Base-by-base conservation (phyloP, 2,329 filamentous ascomycete genomes). In the Sporothrix brunneoviolacea region DNA sequence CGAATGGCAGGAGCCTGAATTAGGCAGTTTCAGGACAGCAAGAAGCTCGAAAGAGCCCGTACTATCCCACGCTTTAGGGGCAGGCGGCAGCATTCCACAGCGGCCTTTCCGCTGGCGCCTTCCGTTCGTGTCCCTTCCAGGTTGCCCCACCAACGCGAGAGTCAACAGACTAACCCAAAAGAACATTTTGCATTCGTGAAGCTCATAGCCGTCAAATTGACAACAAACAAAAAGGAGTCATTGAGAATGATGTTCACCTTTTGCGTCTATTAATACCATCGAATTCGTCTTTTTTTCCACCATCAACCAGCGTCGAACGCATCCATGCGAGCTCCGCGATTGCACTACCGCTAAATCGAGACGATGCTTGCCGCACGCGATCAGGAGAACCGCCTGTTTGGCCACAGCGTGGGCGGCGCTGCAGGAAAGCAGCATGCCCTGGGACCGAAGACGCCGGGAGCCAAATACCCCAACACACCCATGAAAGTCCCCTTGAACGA, bases 321-420 rank as follows among this genome's bases (percentile, higher is more conserved):
- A 24, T 24, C 10, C 9, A 19, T 12, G 19, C 37, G 37, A 39
- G 7, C 19, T 28, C 24, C 10, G 24, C 24, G 24, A 28, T 5
- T 10, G 6, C 24, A 35, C 22, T 45, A 61, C 54, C 18, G 7
- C 16, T 13, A 10, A 22, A 33, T 13, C 19, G 16, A 15, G 13
- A 50, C 42, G 13, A 95, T 91, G 88, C 75, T 89, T 64, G 86
- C 87, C 54, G 76, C 84, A 63, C 82, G 83, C 60, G 87, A 95
- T 68, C 89, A 95, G 70, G 91, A 96, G 69, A 96, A 96, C 68
- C 70, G 88, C 66, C 79, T 88, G 61, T 83, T 88, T 64, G 79
- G 76, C 58, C 86, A 86, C 64, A 88, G 90, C 64, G 77, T 82
- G 54, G 79, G 75, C 44, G 82, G 83, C 21, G 79, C 82, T 13